phyloP scores from a whole-genome alignment of 305 asterid species.

The Solanum hybrid region DNA sequence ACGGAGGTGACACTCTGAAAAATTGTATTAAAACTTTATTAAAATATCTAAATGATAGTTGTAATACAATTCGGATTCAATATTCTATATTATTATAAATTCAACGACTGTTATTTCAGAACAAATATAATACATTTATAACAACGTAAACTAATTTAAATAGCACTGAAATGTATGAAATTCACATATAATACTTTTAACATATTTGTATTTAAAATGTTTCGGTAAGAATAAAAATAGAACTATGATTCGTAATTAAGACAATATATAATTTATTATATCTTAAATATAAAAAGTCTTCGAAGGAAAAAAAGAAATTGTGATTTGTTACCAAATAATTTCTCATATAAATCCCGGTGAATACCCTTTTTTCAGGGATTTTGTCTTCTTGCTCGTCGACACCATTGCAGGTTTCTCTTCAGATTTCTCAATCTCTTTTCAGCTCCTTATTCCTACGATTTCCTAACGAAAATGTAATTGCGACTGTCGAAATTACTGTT shows the following conservation, averaged over 20 bases:
- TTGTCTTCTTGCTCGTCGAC: background rate
- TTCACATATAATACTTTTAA: background rate
- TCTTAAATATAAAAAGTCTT: background rate
- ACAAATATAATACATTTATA: no score
- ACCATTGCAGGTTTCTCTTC: background rate
- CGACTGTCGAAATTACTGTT: background rate
- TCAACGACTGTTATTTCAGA: accelerated
- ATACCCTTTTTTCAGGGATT: background rate
- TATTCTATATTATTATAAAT: no score
- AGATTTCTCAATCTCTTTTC: background rate
- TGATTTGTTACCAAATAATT: no score
- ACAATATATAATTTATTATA: no score
- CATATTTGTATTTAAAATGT: background rate
- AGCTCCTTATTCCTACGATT: background rate
- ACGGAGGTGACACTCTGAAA: background rate
- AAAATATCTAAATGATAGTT: no score
- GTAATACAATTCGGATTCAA: background rate
- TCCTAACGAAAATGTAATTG: background rate
- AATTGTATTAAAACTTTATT: background rate
- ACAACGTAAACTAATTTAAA: no score
- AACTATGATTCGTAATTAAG: background rate
- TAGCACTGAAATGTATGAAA: background rate
- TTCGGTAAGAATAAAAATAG: background rate
- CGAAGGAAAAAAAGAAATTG: background rate
- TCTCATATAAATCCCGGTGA: background rate